Percentiles rank a stretch among this genome's conserved stretches.
Evolutionary conservation across 768 basidiomycete species (phyloP).

Genomic region (Boletus pseudopeckii): DNA sequence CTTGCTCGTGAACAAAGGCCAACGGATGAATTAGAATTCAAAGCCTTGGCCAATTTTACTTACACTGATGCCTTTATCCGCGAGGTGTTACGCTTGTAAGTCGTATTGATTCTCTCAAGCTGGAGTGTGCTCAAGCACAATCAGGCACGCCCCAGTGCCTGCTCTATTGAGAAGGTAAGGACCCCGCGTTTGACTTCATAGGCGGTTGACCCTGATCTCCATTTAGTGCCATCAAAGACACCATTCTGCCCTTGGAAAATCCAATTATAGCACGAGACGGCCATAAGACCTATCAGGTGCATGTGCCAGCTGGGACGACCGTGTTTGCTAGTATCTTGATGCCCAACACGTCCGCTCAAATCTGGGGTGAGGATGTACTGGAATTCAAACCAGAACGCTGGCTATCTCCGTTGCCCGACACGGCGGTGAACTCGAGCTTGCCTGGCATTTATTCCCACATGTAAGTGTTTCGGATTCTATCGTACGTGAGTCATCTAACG

Average conservation of each 20-base stretch:
- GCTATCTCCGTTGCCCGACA: neutral
- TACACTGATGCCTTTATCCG: slow-evolving; percentile 3
- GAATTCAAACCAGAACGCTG: neutral
- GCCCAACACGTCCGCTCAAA: neutral
- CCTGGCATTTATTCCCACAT: neutral
- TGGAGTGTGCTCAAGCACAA: neutral
- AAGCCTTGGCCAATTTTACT: neutral
- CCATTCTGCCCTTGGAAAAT: neutral
- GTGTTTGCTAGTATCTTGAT: slow-evolving; percentile 1
- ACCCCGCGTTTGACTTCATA: neutral
- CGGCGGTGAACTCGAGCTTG: neutral
- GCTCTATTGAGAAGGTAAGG: neutral
- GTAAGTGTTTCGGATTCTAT: neutral
- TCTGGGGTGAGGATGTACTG: neutral
- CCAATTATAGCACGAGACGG: neutral
- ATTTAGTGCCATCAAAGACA: neutral
- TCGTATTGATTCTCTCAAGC: neutral
- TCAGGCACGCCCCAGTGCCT: neutral
- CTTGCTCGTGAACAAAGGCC: neutral
- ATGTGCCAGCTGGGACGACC: slow-evolving; percentile 1
- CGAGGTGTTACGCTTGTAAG: slow-evolving; percentile 1
- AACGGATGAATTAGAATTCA: slow-evolving; percentile 2
- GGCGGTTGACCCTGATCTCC: neutral
- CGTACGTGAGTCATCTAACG: neutral
- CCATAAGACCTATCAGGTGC: neutral